Conservation (phyloP, 805 yeast species). For the Myxozyma sirexii region DNA sequence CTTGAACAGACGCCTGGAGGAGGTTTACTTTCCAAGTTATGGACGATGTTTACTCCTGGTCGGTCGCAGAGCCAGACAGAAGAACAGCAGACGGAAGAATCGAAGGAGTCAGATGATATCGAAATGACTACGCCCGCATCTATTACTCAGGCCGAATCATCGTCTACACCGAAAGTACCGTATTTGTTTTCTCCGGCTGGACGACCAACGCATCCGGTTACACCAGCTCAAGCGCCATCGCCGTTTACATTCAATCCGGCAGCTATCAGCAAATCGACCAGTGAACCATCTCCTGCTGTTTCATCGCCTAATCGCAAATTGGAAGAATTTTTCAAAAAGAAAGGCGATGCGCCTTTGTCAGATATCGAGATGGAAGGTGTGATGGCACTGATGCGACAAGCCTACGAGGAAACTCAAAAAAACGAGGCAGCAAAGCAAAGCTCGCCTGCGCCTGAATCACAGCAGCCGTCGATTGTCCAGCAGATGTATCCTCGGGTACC, state of each 20-base stretch:
- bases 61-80: constrained; percentile 2
- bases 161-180: constrained; percentile 10
- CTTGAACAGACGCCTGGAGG: constrained; percentile 20
- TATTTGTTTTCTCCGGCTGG: constrained; percentile 23
- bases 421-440: constrained; percentile 16
- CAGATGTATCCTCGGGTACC: constrained; percentile 28
- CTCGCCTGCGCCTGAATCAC: constrained; percentile 33
- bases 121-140: not conserved
- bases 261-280: not conserved
- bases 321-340: constrained; percentile 68
- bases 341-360: constrained; percentile 73
- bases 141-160: not conserved
- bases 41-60: constrained; percentile 30
- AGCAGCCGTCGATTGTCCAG: constrained; percentile 16
- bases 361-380: constrained; percentile 85
- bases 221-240: constrained; percentile 1
- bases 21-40: constrained; percentile 24
- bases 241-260: constrained; percentile 12
- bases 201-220: not conserved
- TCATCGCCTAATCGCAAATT: constrained; percentile 59
- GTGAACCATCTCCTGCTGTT: not conserved
- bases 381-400: constrained; percentile 55
- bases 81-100: not conserved
- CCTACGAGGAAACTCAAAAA: constrained; percentile 37
- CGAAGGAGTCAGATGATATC: not conserved